These are phyloP conservation scores for Colletotrichum sp. DNA, from an alignment of 2,329 filamentous ascomycete genomes.

Conservation along the genomic window DNA sequence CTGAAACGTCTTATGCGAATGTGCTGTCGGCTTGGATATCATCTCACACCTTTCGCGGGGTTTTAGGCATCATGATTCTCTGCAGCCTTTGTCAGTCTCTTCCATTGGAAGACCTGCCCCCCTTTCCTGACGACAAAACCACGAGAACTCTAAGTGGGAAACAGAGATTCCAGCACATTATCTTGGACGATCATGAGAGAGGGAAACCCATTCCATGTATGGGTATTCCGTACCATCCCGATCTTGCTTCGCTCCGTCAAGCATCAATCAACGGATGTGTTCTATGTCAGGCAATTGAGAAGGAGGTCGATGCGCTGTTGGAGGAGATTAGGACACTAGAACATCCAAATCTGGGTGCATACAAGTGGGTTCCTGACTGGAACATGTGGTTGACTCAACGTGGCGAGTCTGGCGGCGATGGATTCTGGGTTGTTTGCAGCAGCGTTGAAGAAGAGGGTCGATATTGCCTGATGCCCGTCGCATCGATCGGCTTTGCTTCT, in stretches of 20 bases:
- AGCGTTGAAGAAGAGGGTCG: neutral
- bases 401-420: neutral
- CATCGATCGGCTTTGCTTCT: neutral
- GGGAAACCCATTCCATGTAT: neutral
- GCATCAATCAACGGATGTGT: neutral
- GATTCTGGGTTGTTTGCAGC: constrained; percentile 1
- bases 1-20: neutral
- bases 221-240: neutral
- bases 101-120: neutral
- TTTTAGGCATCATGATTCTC: neutral
- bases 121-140: neutral
- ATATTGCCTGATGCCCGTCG: neutral
- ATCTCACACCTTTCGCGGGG: neutral
- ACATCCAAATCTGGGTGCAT: neutral
- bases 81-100: neutral
- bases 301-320: neutral
- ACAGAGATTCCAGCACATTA: neutral
- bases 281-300: neutral
- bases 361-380: neutral
- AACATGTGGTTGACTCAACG: constrained; percentile 9
- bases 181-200: neutral
- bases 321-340: neutral
- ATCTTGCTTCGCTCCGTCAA: constrained; percentile 3
- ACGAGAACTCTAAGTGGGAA: neutral
- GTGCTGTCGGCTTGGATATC: neutral